phyloP scores from a whole-genome alignment of 2,329 filamentous ascomycete genomes.

The Hansfordia pulvinata region DNA sequence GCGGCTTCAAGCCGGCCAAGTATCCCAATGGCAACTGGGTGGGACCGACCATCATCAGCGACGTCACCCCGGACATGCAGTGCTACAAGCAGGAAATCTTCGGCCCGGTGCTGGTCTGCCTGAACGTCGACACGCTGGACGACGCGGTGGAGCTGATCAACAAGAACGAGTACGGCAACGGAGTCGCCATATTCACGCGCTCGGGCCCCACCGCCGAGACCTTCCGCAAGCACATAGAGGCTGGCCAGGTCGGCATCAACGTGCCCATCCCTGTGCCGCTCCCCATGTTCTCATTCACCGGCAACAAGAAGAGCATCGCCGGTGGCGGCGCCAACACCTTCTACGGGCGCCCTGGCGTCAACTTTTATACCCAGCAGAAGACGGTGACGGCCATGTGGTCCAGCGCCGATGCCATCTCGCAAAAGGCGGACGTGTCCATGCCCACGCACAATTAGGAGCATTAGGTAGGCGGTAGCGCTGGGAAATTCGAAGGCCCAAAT shows the following conservation, averaged over 20 bases:
- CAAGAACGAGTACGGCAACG: slow-evolving; percentile 77
- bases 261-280: slow-evolving; percentile 64
- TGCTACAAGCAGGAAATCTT: slow-evolving; percentile 84
- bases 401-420: slow-evolving; percentile 69
- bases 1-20: slow-evolving; percentile 60
- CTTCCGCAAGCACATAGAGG: slow-evolving; percentile 72
- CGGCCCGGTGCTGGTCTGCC: slow-evolving; percentile 69
- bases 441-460: slow-evolving; percentile 39
- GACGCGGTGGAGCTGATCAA: slow-evolving; percentile 75
- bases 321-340: slow-evolving; percentile 89
- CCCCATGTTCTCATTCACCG: slow-evolving; percentile 61
- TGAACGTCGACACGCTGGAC: slow-evolving; percentile 66
- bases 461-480: no score
- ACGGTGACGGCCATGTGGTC: slow-evolving; percentile 91
- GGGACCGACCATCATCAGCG: slow-evolving; percentile 69
- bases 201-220: slow-evolving; percentile 63
- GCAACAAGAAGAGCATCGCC: slow-evolving; percentile 80
- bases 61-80: slow-evolving; percentile 68
- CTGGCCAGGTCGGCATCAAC: slow-evolving; percentile 77
- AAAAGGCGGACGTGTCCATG: slow-evolving; percentile 82
- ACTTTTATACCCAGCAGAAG: slow-evolving; percentile 96
- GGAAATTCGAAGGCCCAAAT: no score
- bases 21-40: slow-evolving; percentile 82
- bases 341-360: slow-evolving; percentile 83
- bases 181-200: slow-evolving; percentile 71